Conservation (phyloP, 805 yeast species). For the Cyberlindnera veronae region DNA sequence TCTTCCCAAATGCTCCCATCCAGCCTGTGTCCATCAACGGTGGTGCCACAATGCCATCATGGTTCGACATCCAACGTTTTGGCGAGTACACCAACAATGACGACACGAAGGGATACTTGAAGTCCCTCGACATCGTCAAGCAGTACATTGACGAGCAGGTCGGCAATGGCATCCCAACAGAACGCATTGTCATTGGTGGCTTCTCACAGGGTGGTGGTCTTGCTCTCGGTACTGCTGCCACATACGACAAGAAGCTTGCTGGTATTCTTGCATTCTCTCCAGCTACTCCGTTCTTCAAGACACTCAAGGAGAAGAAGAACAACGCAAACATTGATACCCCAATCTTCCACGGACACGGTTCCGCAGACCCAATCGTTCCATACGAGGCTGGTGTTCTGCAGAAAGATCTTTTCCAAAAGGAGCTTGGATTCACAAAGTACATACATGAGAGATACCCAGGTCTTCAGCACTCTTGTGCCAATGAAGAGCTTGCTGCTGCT, state of each 20-base stretch:
- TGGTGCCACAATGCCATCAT: constrained; percentile 69
- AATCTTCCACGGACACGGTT: constrained; percentile 87
- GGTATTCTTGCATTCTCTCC: constrained; percentile 82
- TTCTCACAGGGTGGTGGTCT: constrained; percentile 93
- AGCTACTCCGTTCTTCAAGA: constrained; percentile 40
- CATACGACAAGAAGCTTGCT: constrained; percentile 60
- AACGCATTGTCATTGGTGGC: constrained; percentile 85
- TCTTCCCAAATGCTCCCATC: constrained; percentile 89
- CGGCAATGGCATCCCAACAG: constrained; percentile 51
- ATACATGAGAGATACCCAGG: constrained; percentile 56
- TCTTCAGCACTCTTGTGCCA: constrained; percentile 63
- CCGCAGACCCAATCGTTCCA: constrained; percentile 61
- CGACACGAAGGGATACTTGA: constrained; percentile 53
- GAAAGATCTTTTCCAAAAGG: constrained; percentile 39
- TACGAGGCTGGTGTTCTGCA: constrained; percentile 34
- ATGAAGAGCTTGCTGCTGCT: constrained; percentile 62
- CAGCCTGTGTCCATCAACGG: constrained; percentile 66
- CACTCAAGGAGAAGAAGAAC: constrained; percentile 22
- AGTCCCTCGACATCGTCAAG: constrained; percentile 44
- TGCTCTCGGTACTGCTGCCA: constrained; percentile 56
- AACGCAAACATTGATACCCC: constrained; percentile 63
- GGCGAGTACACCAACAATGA: constrained; percentile 40
- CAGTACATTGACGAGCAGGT: constrained; percentile 47
- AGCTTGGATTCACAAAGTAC: constrained; percentile 45
- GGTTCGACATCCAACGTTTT: constrained; percentile 77